Evolutionary conservation across 1,284 basidiomycete genomes (phyloP), one percentile per base, ranked within the genome.

Genomic region (Ceratobasidium sp.): DNA sequence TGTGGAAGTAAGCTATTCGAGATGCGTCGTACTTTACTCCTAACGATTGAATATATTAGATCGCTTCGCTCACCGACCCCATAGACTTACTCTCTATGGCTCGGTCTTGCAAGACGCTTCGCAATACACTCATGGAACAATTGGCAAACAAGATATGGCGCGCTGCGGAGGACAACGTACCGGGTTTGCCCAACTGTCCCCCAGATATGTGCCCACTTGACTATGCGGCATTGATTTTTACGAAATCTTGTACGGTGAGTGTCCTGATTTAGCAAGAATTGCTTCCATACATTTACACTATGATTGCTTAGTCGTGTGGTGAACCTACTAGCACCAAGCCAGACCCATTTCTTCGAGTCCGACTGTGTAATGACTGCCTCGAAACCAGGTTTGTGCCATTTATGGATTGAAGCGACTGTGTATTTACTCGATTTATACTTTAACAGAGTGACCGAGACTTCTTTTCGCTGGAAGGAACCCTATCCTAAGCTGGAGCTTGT

Each of bases 161-260:
- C 14, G 16, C 21, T 21, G 63, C 63, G 9, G 35, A 38, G 18
- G 41, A 21, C n/a, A 67, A 55, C 16, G 23, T 43, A 13, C 63
- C 63, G 2, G 49, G 49, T 2, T 14, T 67, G 13, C 63, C 49
- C 16, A 32, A 4, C 28, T 67, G 49, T n/a, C 49, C 38, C n/a
- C 2, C 8, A 1, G 35, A 18, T 9, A 67, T 67, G 49, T 38
- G 23, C 7, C 32, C 41, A 30, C 63, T 50, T 1, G 18, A 67
- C 11, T 67, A 67, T 21, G 63, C 63, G 13, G 50, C 50, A 50
- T 38, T 67, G 2, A 6, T 67, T 4, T 67, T 67, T 28, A 35
- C 50, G 16, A 67, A 67, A 26, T 2, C n/a, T 43, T 67, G 63
- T 26, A 67, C 63, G 11, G 63, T 44, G 23, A 54, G 63, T 55